Base-by-base conservation (phyloP, 257 asterid species). In the Lycium ferocissimum region DNA sequence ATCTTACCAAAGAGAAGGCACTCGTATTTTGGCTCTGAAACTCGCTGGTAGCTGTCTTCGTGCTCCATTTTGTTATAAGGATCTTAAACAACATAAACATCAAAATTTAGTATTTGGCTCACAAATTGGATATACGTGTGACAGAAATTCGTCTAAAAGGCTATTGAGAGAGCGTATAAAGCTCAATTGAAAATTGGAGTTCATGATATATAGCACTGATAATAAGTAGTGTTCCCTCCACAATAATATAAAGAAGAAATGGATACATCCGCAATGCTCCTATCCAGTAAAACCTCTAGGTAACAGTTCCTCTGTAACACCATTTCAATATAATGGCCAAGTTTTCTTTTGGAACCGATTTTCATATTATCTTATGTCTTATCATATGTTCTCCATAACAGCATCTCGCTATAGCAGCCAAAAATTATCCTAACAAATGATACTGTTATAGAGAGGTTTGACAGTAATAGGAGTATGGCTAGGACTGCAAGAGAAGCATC, bases 1-100 rank as follows among this genome's bases (percentile, higher is more conserved):
- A 81, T 85, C 93, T 89, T 79, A 96, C 99, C 99, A 86, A 96
- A 94, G 69, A 96, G 93, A 80, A 94, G 92, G 65, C 97, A 94
- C n/a, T 94, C 97, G 76, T 91, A 93, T 78, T 87, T 92, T 43
- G 92, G 91, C 85, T 88, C 91, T 1, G 91, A 58, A 56, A 57
- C 92, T 59, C 89, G 86, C 84, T 85, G 88, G 87, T 85, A 87
- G 81, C 75, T 80, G 69, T 85, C 89, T 66, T 83, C 89, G 33
- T 53, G 37, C 84, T 92, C 99, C 98, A 96, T 94, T 85, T 88
- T 71, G 62, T 88, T 83, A 90, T 63, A 71, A 53, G 53, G 79
- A 85, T 18, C 83, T 82, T 66, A 82, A 85, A 84, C 7, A 78
- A 82, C 43, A 91, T 80, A 62, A 67, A 69, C 62, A 75, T 78